Base-by-base conservation (phyloP, 495 filamentous ascomycete genomes). In the Penicillium turbatum region DNA sequence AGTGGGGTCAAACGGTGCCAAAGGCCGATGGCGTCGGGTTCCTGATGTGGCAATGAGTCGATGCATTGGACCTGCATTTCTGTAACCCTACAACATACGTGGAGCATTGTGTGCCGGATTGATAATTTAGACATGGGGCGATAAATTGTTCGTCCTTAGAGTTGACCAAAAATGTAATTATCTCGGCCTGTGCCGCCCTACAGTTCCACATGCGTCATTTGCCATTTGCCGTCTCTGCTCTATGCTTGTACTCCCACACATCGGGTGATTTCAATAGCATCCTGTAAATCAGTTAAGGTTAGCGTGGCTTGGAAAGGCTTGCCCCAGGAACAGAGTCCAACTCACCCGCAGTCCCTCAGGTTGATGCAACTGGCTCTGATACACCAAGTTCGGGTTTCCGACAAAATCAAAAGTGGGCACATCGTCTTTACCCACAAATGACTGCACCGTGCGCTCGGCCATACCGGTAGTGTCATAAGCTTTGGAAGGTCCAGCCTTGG, bases 321-420 rank as follows among this genome's bases (percentile, higher is more conserved):
- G n/a, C n/a, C n/a, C n/a, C n/a, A n/a, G n/a, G n/a, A n/a, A n/a
- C n/a, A 13, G 7, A 26, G 27, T 21, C 30, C 53, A 35, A 69
- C 69, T 63, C 56, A 74, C 69, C 7, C 34, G 21, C 24, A 54
- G 17, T 12, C 70, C 69, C 54, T 72, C 88, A 48, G 87, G 88
- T 51, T 86, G 71, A 6, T 82, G 60, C 38, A 88, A 69, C 48
- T 71, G 69, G 59, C 86, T 91, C 59, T 85, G 66, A 65, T 92
- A 91, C 24, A 83, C 62, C 47, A 91, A 62, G 53, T 84, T 79
- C 15, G 88, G 87, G 60, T 90, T 86, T 0, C 89, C 88, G 39
- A 72, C 75, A 17, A 72, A 61, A 16, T 74, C 66, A 15, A 73
- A 69, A 43, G 64, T 65, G 19, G 82, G 69, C 42, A 68, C 72